Conservation (phyloP, 345 rosid genomes). For the Populus pruinosa region DNA sequence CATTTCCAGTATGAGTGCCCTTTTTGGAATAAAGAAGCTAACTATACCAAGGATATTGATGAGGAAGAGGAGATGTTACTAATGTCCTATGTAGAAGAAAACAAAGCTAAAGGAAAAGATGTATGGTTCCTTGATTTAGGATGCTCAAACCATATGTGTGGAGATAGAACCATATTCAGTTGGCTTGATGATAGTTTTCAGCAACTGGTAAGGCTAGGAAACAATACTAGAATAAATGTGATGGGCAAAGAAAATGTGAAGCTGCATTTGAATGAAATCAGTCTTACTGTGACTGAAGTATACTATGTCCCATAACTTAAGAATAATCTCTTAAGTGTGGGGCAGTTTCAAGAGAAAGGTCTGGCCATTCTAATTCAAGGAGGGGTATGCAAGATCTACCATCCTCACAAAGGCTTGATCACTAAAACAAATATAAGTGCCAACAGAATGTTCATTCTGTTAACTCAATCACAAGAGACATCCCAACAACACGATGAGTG, state of each 20-base stretch:
- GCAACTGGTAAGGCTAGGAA: not conserved
- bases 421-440: too few species aligned
- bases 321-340: not conserved
- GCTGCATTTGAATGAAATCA: not conserved
- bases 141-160: not conserved
- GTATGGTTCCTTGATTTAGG: not conserved
- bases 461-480: too few species aligned
- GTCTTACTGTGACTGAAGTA: not conserved
- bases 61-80: not conserved
- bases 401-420: too few species aligned
- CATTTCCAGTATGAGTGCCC: not conserved
- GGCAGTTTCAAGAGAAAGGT: not conserved
- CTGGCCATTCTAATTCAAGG: too few species aligned
- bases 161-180: not conserved
- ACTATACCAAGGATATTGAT: not conserved
- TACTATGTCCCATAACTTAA: not conserved
- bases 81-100: not conserved
- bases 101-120: not conserved
- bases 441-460: too few species aligned
- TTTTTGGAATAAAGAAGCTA: not conserved
- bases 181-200: not conserved
- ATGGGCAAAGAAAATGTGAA: not conserved
- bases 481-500: too few species aligned
- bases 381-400: too few species aligned
- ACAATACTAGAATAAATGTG: not conserved